These are phyloP conservation scores for Coemansia sp. DNA, from an alignment of 192 early-diverging fungal genomes.

Conservation along the genomic window DNA sequence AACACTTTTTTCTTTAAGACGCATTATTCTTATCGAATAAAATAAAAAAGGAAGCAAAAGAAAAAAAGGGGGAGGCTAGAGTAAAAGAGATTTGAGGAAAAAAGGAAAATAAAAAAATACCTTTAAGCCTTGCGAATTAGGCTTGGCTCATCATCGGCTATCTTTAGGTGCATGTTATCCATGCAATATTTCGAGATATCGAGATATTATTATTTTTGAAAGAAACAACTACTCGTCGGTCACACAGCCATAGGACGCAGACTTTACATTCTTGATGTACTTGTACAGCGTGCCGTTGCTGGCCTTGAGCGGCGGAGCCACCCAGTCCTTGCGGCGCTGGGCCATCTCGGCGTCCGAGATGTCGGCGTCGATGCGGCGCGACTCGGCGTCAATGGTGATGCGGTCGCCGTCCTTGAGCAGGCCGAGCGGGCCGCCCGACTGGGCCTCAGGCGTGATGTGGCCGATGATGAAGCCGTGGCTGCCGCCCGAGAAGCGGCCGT, in stretches of 20 bases:
- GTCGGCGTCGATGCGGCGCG: slow-evolving; percentile 72
- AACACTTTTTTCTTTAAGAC: too few species aligned
- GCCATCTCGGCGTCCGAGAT: slow-evolving; percentile 77
- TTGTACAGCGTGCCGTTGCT: slow-evolving; percentile 87
- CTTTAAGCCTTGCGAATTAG: too few species aligned
- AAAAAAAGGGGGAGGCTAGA: too few species aligned
- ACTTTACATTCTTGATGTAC: slow-evolving; percentile 86
- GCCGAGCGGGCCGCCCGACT: slow-evolving; percentile 94
- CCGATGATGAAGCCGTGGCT: slow-evolving; percentile 99
- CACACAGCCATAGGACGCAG: slow-evolving; percentile 79
- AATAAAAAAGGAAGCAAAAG: too few species aligned
- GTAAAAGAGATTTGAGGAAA: too few species aligned
- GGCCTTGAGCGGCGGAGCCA: slow-evolving; percentile 83
- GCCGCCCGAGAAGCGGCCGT: slow-evolving; percentile 98
- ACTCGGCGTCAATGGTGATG: slow-evolving; percentile 85
- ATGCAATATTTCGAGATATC: too few species aligned
- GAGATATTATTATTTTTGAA: too few species aligned
- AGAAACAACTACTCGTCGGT: slow-evolving; percentile 90
- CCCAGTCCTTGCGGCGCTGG: slow-evolving; percentile 69
- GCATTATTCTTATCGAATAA: too few species aligned
- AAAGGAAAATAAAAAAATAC: too few species aligned
- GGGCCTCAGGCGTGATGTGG: slow-evolving; percentile 98
- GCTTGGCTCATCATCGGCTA: too few species aligned
- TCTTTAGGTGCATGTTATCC: too few species aligned
- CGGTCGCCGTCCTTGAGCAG: slow-evolving; percentile 87